Percentiles rank a stretch among this genome's conserved stretches.
Evolutionary conservation across 257 asterid species (phyloP).

Genomic region (Ligustrum vulgare): DNA sequence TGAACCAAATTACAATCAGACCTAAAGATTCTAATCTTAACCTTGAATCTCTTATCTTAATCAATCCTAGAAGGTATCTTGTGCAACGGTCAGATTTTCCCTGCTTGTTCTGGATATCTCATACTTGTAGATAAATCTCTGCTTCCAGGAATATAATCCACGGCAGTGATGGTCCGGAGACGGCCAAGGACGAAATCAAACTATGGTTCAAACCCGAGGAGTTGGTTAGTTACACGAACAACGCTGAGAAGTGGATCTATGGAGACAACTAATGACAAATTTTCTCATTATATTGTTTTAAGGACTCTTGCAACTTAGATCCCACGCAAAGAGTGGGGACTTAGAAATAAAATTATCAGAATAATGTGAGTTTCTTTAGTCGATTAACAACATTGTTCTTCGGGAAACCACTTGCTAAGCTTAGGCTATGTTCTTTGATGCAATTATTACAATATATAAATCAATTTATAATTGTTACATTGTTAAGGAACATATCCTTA

Average conservation of each 20-base stretch:
- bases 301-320: neutral
- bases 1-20: neutral
- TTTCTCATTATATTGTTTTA: neutral
- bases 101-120: neutral
- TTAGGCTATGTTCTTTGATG: too few species aligned
- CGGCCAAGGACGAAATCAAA: constrained; percentile 94
- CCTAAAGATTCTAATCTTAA: neutral
- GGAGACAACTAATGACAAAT: constrained; percentile 53
- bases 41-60: neutral
- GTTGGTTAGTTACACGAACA: constrained; percentile 75
- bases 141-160: constrained; percentile 83
- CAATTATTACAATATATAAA: too few species aligned
- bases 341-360: constrained; percentile 25
- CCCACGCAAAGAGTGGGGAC: constrained; percentile 14
- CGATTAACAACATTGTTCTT: constrained; percentile 19
- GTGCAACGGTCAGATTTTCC: neutral
- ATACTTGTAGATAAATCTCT: constrained; percentile 11
- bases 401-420: constrained; percentile 18
- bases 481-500: too few species aligned
- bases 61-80: neutral
- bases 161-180: constrained; percentile 97
- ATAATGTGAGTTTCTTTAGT: constrained; percentile 40
- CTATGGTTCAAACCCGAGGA: constrained; percentile 95
- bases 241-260: constrained; percentile 90
- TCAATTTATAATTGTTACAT: too few species aligned